These are phyloP conservation scores for Colletotrichum euphorbiae DNA, from an alignment of 2,329 filamentous ascomycete genomes.

Conservation along the genomic window DNA sequence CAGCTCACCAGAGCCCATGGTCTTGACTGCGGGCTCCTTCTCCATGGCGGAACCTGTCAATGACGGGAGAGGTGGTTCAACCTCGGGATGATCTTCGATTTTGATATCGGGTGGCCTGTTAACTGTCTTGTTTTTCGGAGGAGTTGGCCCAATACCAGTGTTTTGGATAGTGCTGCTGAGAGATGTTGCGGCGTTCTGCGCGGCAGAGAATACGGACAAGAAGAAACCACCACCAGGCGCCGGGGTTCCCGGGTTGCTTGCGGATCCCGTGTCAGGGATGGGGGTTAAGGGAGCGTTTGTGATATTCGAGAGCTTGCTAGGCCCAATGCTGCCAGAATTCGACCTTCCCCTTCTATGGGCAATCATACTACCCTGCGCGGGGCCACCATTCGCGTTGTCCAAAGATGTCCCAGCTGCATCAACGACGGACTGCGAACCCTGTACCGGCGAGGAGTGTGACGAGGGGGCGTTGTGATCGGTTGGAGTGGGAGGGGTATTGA, in stretches of 20 bases:
- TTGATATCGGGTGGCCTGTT: constrained; percentile 49
- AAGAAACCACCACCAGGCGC: constrained; percentile 81
- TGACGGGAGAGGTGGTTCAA: constrained; percentile 52
- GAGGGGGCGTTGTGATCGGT: constrained; percentile 53
- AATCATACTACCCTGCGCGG: constrained; percentile 77
- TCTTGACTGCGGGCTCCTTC: constrained; percentile 83
- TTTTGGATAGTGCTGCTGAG: constrained; percentile 81
- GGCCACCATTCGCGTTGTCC: constrained; percentile 63
- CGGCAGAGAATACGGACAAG: constrained; percentile 90
- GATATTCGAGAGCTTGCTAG: constrained; percentile 88
- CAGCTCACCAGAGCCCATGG: constrained; percentile 87
- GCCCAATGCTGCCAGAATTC: constrained; percentile 68
- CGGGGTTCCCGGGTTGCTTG: constrained; percentile 57
- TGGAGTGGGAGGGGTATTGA: constrained; percentile 75
- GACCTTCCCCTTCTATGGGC: constrained; percentile 70
- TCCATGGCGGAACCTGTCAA: constrained; percentile 52
- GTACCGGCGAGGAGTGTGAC: constrained; percentile 18
- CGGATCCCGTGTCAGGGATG: constrained; percentile 73
- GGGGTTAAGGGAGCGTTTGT: constrained; percentile 80
- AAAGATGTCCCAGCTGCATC: constrained; percentile 44
- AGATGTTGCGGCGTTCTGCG: constrained; percentile 88
- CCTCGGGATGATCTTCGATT: constrained; percentile 55
- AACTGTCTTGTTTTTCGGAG: constrained; percentile 53
- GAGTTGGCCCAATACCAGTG: constrained; percentile 61
- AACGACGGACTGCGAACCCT: constrained; percentile 38